phyloP scores from a whole-genome alignment of 495 filamentous ascomycete species.

The Coniosporium apollinis region DNA sequence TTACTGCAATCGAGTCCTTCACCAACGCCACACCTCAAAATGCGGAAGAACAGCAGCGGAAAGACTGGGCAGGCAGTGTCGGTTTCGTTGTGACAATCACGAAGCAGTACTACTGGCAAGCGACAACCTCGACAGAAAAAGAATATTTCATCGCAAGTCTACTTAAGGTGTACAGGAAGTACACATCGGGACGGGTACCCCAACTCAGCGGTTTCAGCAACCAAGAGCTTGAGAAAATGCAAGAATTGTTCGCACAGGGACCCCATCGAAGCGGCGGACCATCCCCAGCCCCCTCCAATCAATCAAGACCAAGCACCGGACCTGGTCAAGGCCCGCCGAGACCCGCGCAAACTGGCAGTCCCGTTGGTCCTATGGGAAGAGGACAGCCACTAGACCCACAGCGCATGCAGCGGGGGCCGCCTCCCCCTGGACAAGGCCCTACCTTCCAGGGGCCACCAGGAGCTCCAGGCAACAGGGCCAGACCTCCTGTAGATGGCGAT shows the following conservation, averaged over 20 bases:
- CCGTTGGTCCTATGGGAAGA: too few species aligned
- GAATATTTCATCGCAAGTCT: slow-evolving; percentile 93
- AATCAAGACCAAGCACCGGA: background rate
- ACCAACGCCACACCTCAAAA: slow-evolving; percentile 32
- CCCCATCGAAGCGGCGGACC: slow-evolving; percentile 3
- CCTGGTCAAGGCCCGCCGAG: too few species aligned
- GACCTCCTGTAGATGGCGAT: too few species aligned
- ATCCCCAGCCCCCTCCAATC: background rate
- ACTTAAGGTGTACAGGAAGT: slow-evolving; percentile 90
- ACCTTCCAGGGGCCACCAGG: too few species aligned
- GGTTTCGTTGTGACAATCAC: slow-evolving; percentile 82
- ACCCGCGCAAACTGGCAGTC: too few species aligned
- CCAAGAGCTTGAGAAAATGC: slow-evolving; percentile 54
- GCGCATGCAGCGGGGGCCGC: too few species aligned
- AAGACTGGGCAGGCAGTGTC: slow-evolving; percentile 58
- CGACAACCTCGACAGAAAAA: slow-evolving; percentile 81
- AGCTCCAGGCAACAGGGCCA: too few species aligned
- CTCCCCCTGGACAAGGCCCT: too few species aligned
- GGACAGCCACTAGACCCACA: too few species aligned
- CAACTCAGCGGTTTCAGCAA: slow-evolving; percentile 67
- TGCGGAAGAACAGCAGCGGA: slow-evolving; percentile 45
- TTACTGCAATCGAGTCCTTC: slow-evolving; percentile 65
- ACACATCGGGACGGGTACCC: slow-evolving; percentile 74
- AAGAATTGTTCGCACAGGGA: slow-evolving; percentile 23
- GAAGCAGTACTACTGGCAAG: slow-evolving; percentile 96